phyloP scores from a whole-genome alignment of 371 early-diverging fungal species.

The Syncephalis fuscata region DNA sequence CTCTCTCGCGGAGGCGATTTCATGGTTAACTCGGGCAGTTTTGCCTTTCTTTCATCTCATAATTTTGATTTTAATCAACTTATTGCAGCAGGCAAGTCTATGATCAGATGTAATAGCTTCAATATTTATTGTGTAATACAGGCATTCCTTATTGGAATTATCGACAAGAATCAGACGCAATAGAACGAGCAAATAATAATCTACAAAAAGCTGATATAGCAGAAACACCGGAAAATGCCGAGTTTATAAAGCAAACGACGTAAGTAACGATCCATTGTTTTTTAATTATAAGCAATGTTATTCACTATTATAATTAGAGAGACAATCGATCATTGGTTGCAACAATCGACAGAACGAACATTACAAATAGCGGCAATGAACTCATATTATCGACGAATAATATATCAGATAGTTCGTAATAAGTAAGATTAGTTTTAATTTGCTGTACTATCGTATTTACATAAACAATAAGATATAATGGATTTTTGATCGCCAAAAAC shows the following conservation, averaged over 20 bases:
- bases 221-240: neutral
- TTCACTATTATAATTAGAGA: neutral
- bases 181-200: too few relatives aligned
- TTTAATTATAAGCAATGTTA: neutral
- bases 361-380: neutral
- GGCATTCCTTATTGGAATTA: too few relatives aligned
- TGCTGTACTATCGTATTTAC: too few relatives aligned
- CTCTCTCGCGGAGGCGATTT: conserved; percentile 26
- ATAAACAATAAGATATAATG: neutral
- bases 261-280: neutral
- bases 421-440: too few relatives aligned
- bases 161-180: too few relatives aligned
- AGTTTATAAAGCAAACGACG: neutral
- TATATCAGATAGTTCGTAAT: neutral
- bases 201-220: too few relatives aligned
- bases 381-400: neutral
- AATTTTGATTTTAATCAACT: conserved; percentile 41
- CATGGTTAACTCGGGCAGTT: conserved; percentile 33
- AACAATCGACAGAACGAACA: neutral
- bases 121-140: too few relatives aligned
- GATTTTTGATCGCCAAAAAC: conserved; percentile 4
- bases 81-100: conserved; percentile 17
- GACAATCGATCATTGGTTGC: neutral
- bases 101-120: conserved; percentile 34
- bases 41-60: conserved; percentile 40